Base-by-base conservation (phyloP, 352 stramenopile species). In the Detonula confervacea region DNA sequence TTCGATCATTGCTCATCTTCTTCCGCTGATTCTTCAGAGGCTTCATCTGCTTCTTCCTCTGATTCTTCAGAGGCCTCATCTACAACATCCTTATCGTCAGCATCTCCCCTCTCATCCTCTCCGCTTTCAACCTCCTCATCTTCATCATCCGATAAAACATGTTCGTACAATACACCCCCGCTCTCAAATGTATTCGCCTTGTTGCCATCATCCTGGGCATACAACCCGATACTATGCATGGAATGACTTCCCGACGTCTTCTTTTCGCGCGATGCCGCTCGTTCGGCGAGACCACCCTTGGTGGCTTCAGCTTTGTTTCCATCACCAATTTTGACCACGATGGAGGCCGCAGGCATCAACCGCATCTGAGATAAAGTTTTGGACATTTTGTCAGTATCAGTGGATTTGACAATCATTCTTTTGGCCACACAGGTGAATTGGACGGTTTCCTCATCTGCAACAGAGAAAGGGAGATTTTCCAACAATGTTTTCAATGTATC, bases 161-260 rank as follows among this genome's bases (percentile, higher is more conserved):
- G 87, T 63, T 94, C 89, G 69, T 93, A 94, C 67, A 83, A 71
- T 20, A 90, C 83, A 12, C 87, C 87, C 49, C 89, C 89, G 57
- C 86, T 84, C 55, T 94, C 89, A 78, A 93, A 89, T n/a, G 88
- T 70, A 29, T 94, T 84, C 9, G 54, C 83, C 52, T 94, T 94
- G 27, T 73, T 79, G 8, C 90, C 88, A 67, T 94, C 89, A 73
- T 93, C 79, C 56, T 91, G 91, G 0, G 86, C 29, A 60, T 94
- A 94, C 33, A 94, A 77, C 16, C 89, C 89, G 39, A 92, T 87
- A 57, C 81, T 91, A 59, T 94, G 89, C 89, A 94, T 94, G 9
- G 87, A 91, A 66, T 94, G 87, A 63, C 81, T 92, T 2, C 89
- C 89, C 27, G 83, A 90, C 35, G 78, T 84, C 29, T 85, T 91